A percentile compares a stretch with the other conserved stretches of the same genome.
phyloP scores from a whole-genome alignment of 2,329 filamentous ascomycete genomes.

The Fusarium camptoceras region DNA sequence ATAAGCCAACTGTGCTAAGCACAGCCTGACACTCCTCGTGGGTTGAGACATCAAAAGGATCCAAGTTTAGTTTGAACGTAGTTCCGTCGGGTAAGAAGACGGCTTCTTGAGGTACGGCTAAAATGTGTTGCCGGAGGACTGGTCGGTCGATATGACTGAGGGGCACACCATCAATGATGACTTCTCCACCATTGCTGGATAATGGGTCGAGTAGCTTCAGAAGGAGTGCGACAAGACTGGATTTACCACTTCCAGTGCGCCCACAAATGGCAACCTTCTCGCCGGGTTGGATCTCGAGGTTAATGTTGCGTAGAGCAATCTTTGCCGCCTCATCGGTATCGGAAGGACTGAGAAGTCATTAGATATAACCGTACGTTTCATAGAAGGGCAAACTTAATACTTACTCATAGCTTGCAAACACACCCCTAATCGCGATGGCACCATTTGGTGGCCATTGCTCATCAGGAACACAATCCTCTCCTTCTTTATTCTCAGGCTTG shows the following conservation, averaged over 20 bases:
- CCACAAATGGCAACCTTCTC: slow-evolving; percentile 54
- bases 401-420: slow-evolving; percentile 51
- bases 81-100: slow-evolving; percentile 61
- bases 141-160: slow-evolving; percentile 55
- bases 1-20: slow-evolving; percentile 52
- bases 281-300: slow-evolving; percentile 46
- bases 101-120: slow-evolving; percentile 65
- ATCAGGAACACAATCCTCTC: slow-evolving; percentile 30
- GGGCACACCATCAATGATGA: slow-evolving; percentile 57
- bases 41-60: slow-evolving; percentile 51
- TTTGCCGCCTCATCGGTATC: background rate
- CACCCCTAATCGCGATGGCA: slow-evolving; percentile 45
- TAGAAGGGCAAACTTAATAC: background rate
- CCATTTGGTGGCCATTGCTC: slow-evolving; percentile 50
- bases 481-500: slow-evolving; percentile 38
- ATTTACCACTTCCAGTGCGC: slow-evolving; percentile 58
- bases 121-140: slow-evolving; percentile 59
- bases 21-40: slow-evolving; percentile 49
- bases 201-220: slow-evolving; percentile 57
- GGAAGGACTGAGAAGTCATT: background rate
- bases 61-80: slow-evolving; percentile 57
- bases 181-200: slow-evolving; percentile 36
- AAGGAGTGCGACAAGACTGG: slow-evolving; percentile 55
- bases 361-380: background rate
- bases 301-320: slow-evolving; percentile 45